Percentiles rank a stretch among this genome's conserved stretches.
phyloP scores from a whole-genome alignment of 1,284 basidiomycete genomes.

The Takashimella tepidaria region DNA sequence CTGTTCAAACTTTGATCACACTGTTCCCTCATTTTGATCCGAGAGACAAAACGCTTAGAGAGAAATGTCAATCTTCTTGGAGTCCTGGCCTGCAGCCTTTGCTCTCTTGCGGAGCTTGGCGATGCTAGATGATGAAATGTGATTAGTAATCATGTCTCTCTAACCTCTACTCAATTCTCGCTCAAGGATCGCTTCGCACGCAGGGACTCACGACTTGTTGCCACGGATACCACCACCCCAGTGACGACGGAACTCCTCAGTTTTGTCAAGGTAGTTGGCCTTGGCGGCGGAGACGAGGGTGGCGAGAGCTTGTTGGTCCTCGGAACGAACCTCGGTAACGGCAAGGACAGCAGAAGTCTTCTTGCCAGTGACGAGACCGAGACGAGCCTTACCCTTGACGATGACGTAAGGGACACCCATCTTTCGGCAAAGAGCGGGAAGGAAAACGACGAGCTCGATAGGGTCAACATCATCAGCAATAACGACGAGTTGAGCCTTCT shows the following conservation, averaged over 20 bases:
- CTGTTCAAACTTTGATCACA: no score
- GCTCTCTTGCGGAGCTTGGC: constrained; percentile 92
- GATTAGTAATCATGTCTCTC: no score
- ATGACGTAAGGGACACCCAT: constrained; percentile 98
- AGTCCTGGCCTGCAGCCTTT: constrained; percentile 59
- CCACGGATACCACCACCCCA: constrained; percentile 97
- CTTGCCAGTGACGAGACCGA: constrained; percentile 66
- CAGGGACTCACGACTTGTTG: constrained; percentile 65
- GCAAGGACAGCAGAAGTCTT: constrained; percentile 91
- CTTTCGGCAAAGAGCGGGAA: constrained; percentile 97
- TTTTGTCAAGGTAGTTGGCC: constrained; percentile 98
- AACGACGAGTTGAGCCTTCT: constrained; percentile 95
- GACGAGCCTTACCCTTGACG: constrained; percentile 93
- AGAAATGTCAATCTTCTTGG: constrained; percentile 43
- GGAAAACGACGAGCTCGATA: constrained; percentile 95
- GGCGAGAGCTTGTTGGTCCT: constrained; percentile 89
- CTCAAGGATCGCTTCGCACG: no score
- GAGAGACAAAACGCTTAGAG: constrained; percentile 31
- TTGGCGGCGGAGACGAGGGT: constrained; percentile 90
- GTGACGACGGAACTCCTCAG: constrained; percentile 80
- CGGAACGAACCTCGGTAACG: constrained; percentile 88
- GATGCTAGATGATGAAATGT: constrained; percentile 66
- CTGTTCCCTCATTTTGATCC: background rate
- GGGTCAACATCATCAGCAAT: constrained; percentile 99
- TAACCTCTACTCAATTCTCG: no score